A percentile compares a stretch with the other conserved stretches of the same genome.
phyloP scores from a whole-genome alignment of 202 grass and related monocot species.

The Setaria italica region DNA sequence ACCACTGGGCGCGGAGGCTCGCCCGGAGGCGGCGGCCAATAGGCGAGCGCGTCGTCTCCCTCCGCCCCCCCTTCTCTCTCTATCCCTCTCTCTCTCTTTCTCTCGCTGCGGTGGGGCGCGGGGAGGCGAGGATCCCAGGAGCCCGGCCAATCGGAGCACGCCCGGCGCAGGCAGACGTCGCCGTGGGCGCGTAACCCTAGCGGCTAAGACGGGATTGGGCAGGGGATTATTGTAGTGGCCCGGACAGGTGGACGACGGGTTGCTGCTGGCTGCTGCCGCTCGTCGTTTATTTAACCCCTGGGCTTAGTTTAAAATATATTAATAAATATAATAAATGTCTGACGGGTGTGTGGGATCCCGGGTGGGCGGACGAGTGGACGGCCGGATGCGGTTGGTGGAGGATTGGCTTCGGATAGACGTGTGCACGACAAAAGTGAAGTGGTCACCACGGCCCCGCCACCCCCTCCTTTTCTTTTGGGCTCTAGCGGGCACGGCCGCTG shows the following conservation, averaged over 20 bases:
- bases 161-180: neutral
- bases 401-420: conserved; percentile 14
- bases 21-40: conserved; percentile 54
- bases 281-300: neutral
- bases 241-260: conserved; percentile 21
- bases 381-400: neutral
- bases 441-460: neutral
- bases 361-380: conserved; percentile 6
- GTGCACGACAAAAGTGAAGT: conserved; percentile 36
- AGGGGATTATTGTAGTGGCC: conserved; percentile 32
- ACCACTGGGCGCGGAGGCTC: conserved; percentile 40
- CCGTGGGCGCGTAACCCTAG: conserved; percentile 36
- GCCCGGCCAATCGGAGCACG: conserved; percentile 37
- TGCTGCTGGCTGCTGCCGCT: neutral
- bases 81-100: neutral
- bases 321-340: neutral
- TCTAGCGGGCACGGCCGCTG: neutral
- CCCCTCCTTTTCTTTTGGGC: neutral
- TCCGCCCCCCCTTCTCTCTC: neutral
- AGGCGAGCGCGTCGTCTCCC: conserved; percentile 27
- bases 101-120: neutral
- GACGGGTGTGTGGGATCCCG: neutral
- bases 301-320: neutral
- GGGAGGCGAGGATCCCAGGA: conserved; percentile 23
- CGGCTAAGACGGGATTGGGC: conserved; percentile 27